phyloP scores from a whole-genome alignment of 192 early-diverging fungal genomes.

The Mortierella claussenii region DNA sequence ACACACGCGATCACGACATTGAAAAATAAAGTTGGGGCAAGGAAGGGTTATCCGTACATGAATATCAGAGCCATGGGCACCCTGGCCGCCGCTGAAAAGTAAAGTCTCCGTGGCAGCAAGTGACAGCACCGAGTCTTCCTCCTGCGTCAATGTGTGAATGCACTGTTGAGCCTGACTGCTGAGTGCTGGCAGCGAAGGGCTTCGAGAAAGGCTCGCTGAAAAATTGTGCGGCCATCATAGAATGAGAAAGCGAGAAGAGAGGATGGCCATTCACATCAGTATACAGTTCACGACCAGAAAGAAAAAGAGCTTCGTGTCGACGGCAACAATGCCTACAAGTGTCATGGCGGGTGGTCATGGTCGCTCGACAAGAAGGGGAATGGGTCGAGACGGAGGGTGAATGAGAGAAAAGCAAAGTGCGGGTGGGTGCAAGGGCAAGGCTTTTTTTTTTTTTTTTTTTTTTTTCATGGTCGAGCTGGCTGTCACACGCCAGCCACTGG shows the following conservation, averaged over 20 bases:
- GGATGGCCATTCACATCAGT: no score
- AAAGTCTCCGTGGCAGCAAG: conserved; percentile 66
- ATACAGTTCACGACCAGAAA: no score
- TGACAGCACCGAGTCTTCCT: conserved; percentile 70
- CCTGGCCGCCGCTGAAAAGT: conserved; percentile 78
- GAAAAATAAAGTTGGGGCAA: no score
- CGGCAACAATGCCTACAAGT: no score
- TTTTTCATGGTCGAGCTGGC: no score
- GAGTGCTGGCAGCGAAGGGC: conserved; percentile 11
- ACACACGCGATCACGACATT: conserved; percentile 33
- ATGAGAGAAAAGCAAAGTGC: background rate
- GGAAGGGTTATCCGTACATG: conserved; percentile 60
- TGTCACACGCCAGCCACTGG: no score
- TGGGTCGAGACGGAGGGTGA: background rate
- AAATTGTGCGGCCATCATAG: background rate
- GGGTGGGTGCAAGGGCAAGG: no score
- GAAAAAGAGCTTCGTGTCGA: no score
- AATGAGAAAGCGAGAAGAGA: background rate
- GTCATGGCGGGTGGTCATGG: background rate
- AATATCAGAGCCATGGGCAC: conserved; percentile 61
- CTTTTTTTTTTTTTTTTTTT: no score
- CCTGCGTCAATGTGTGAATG: conserved; percentile 62
- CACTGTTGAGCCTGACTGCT: conserved; percentile 39
- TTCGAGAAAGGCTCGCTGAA: conserved; percentile 50
- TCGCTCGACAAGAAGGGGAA: background rate